phyloP scores from a whole-genome alignment of 495 filamentous ascomycete species.

The Tuber microsphaerosporum region DNA sequence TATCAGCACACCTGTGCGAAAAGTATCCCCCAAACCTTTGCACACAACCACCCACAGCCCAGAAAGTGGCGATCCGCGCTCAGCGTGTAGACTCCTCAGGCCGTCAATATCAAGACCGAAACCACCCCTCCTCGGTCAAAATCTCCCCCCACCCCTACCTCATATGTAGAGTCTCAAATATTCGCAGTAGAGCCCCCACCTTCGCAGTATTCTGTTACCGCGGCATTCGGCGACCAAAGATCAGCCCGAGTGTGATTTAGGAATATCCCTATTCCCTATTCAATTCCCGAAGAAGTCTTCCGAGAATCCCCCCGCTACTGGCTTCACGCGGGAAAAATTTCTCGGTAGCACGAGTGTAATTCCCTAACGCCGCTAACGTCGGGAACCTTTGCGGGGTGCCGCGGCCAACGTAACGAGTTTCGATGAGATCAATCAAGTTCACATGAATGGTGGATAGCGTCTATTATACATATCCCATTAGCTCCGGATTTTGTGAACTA shows the following conservation, averaged over 20 bases:
- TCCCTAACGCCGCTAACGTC: slow-evolving; percentile 9
- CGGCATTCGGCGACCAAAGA: neutral
- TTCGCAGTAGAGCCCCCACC: neutral
- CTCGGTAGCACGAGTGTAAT: slow-evolving; percentile 15
- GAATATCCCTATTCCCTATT: neutral
- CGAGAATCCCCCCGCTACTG: slow-evolving; percentile 21
- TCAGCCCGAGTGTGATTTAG: neutral
- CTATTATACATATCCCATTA: neutral
- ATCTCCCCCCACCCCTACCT: neutral
- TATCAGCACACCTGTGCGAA: neutral
- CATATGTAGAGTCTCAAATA: neutral
- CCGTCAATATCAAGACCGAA: neutral
- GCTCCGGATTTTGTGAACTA: neutral
- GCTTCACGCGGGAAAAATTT: slow-evolving; percentile 28
- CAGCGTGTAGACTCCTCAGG: slow-evolving; percentile 1
- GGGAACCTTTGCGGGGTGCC: slow-evolving; percentile 7
- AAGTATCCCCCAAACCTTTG: neutral
- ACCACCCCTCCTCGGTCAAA: neutral
- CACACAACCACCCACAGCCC: neutral
- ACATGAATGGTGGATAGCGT: slow-evolving; percentile 12
- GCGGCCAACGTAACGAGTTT: neutral
- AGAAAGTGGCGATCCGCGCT: neutral
- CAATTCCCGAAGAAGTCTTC: slow-evolving; percentile 28
- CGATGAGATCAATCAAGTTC: slow-evolving; percentile 29
- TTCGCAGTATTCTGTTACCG: neutral